Base-by-base conservation (phyloP, 2,329 filamentous ascomycete genomes). In the Curvularia hawaiiensis region DNA sequence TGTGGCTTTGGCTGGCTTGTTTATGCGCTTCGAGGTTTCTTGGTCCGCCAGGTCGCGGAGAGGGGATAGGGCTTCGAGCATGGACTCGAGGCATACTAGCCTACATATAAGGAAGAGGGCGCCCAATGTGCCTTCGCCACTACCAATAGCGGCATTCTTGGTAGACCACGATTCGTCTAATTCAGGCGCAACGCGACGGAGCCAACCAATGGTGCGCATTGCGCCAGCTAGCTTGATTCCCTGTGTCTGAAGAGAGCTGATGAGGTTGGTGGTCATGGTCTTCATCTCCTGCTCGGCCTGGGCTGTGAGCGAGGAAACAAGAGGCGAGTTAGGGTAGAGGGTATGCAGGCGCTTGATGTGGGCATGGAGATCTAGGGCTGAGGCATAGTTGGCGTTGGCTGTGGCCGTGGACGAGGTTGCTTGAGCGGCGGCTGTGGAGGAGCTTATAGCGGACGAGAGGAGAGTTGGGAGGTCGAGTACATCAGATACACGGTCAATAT, bases 201-300 rank as follows among this genome's bases (percentile, higher is more conserved):
- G 82, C 90, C 92, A 97, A 58, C 92, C 91, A 48, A 97, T 88
- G 1, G 92, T 97, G 51, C 96, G 87, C 79, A 99, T 90, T 0
- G 92, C 93, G 12, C 90, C 89, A 24, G 95, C 93, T 4, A 99
- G 84, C 76, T 97, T 96, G 50, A 99, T 83, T 20, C 86, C 86
- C 2, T 91, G 91, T 0, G 85, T 83, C 63, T 92, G 90, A 26
- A 99, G 83, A 10, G 89, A 88, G 10, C 83, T 80, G 56, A 99
- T 89, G 4, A 99, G 85, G 66, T 95, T 92, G 9, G 88, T 87
- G 0, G 92, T 91, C 86, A 98, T 92, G 56, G 90, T 88, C 68
- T 90, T 90, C 84, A 98, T 96, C 38, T 92, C 91, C 52, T 87
- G 87, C 67, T 97, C 92, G 10, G 94, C 91, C 73, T 97, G 91